Percentiles rank a stretch among this genome's conserved stretches.
Conservation (phyloP, 352 stramenopile species). For the Pilasporangium apinafurcum region DNA sequence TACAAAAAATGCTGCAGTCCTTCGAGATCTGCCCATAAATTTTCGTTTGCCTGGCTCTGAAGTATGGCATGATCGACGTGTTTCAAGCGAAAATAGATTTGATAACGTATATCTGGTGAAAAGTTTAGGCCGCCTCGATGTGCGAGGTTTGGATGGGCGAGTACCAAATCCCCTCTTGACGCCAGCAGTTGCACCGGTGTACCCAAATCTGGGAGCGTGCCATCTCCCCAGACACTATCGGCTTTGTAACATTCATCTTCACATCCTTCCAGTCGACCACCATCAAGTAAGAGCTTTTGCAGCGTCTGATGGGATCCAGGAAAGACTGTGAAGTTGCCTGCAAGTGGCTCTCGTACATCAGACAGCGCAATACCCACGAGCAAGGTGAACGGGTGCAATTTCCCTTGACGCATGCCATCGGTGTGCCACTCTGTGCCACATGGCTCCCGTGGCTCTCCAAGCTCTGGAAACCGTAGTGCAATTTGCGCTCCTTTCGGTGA, state of each 20-base stretch:
- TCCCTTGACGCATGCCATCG: slow-evolving; percentile 73
- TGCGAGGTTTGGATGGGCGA: slow-evolving; percentile 68
- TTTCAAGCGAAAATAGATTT: slow-evolving; percentile 82
- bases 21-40: slow-evolving; percentile 54
- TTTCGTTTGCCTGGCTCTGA: slow-evolving; percentile 9
- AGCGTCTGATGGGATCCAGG: slow-evolving; percentile 49
- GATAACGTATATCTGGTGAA: slow-evolving; percentile 73
- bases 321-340: slow-evolving; percentile 74
- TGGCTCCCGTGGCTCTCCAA: slow-evolving; percentile 52
- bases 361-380: slow-evolving; percentile 67
- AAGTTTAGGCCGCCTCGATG: slow-evolving; percentile 79
- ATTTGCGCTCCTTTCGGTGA: slow-evolving; percentile 56
- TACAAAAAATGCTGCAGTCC: slow-evolving; percentile 23
- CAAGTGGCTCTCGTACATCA: slow-evolving; percentile 47
- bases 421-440: slow-evolving; percentile 77
- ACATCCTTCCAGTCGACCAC: slow-evolving; percentile 47
- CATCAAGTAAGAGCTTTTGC: slow-evolving; percentile 34
- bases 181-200: slow-evolving; percentile 53
- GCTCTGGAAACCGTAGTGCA: slow-evolving; percentile 64
- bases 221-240: slow-evolving; percentile 74
- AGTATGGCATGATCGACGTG: slow-evolving; percentile 41
- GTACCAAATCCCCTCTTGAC: slow-evolving; percentile 50
- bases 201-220: slow-evolving; percentile 60
- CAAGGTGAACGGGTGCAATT: slow-evolving; percentile 61
- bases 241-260: slow-evolving; percentile 54